Evolutionary conservation across 208 protist species (phyloP).

Genomic region (Polymyxa betae): DNA sequence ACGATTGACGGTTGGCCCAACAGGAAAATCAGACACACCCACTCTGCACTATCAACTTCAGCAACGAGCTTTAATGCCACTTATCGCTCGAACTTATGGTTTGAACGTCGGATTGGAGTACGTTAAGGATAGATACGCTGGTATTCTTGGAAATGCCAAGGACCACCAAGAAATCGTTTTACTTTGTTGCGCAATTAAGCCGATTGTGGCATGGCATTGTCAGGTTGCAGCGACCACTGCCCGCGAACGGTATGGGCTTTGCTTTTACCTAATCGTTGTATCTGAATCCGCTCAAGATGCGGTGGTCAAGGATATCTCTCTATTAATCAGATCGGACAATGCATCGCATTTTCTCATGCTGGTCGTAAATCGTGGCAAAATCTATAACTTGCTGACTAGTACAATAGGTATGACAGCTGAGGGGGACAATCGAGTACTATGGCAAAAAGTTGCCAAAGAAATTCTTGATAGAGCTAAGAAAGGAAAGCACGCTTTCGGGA

Average conservation of each 20-base stretch:
- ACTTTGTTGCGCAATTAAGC: conserved; percentile 67
- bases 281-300: neutral
- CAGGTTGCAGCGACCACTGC: conserved; percentile 49
- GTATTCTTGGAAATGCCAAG: neutral
- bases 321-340: conserved; percentile 59
- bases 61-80: conserved; percentile 66
- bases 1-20: conserved; percentile 60
- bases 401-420: conserved; percentile 58
- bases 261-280: neutral
- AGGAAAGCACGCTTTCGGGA: neutral
- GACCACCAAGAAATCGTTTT: conserved; percentile 49
- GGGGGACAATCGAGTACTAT: conserved; percentile 72
- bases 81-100: conserved; percentile 66
- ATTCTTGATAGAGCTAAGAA: conserved; percentile 51
- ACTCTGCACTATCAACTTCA: conserved; percentile 71
- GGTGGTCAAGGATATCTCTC: conserved; percentile 67
- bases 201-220: conserved; percentile 63
- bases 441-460: conserved; percentile 73
- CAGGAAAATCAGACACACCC: conserved; percentile 66
- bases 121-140: conserved; percentile 67
- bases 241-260: conserved; percentile 55
- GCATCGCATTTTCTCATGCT: conserved; percentile 66
- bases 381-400: neutral
- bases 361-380: conserved; percentile 57
- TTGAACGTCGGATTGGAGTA: conserved; percentile 68